A percentile compares a stretch with the other conserved stretches of the same genome.
Evolutionary conservation across 176 grass and related monocot species (phyloP).

Genomic region (Otatea glauca): DNA sequence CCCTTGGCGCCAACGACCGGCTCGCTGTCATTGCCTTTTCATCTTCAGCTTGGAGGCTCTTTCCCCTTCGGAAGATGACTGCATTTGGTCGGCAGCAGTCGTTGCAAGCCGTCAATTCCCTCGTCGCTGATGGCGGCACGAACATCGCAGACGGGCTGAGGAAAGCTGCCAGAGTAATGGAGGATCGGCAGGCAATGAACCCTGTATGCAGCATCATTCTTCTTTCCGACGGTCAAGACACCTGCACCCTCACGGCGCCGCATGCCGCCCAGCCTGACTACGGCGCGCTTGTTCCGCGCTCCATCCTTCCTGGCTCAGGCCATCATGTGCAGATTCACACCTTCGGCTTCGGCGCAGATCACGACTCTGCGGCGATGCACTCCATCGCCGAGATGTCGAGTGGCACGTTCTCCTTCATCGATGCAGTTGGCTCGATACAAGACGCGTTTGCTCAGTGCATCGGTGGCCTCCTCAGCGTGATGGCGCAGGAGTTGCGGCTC

Average conservation of each 20-base stretch:
- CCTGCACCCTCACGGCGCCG: neutral
- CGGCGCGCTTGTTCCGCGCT: slow-evolving; percentile 55
- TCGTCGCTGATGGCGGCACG: slow-evolving; percentile 55
- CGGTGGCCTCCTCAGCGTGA: slow-evolving; percentile 65
- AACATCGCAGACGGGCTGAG: slow-evolving; percentile 64
- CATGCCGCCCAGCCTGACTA: slow-evolving; percentile 29
- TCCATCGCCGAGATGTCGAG: slow-evolving; percentile 50
- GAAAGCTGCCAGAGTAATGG: slow-evolving; percentile 66
- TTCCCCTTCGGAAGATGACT: slow-evolving; percentile 67
- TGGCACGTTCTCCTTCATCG: slow-evolving; percentile 84
- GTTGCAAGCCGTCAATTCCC: slow-evolving; percentile 55
- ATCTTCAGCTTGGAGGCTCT: slow-evolving; percentile 52
- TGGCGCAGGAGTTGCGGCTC: slow-evolving; percentile 58
- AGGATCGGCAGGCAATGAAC: slow-evolving; percentile 60
- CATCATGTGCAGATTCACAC: slow-evolving; percentile 58
- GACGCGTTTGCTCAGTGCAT: slow-evolving; percentile 77
- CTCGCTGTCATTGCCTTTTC: slow-evolving; percentile 75
- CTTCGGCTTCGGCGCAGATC: slow-evolving; percentile 73
- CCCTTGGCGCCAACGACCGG: slow-evolving; percentile 59
- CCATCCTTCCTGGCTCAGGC: slow-evolving; percentile 45
- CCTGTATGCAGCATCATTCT: slow-evolving; percentile 70
- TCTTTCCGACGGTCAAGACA: slow-evolving; percentile 77
- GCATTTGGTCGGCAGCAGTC: slow-evolving; percentile 45
- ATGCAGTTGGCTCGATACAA: slow-evolving; percentile 58
- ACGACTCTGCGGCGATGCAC: slow-evolving; percentile 64